Conservation (phyloP, 148 eudicot species). For the Heliamphora exappendiculata region DNA sequence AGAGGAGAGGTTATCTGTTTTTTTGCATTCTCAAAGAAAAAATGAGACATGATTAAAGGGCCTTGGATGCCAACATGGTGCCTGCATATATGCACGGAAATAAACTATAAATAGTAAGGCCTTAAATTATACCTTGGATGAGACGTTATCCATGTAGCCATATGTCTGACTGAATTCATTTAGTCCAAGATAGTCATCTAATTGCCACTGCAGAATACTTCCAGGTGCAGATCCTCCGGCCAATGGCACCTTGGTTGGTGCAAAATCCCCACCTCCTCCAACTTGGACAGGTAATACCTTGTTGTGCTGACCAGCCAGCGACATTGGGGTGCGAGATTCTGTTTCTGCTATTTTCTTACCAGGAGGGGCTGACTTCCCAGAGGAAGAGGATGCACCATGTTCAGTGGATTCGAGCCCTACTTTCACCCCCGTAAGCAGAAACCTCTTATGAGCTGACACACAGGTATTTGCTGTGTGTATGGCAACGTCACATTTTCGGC, state of each 20-base stretch:
- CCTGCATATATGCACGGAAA: not conserved
- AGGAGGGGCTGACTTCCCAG: conserved; percentile 39
- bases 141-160: conserved; percentile 39
- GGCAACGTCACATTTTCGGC: conserved; percentile 84
- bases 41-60: too few relatives aligned
- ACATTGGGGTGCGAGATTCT: conserved; percentile 27
- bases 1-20: not conserved
- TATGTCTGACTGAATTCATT: conserved; percentile 50
- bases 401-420: conserved; percentile 66
- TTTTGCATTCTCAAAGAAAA: not conserved
- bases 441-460: conserved; percentile 76
- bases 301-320: conserved; percentile 29
- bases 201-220: conserved; percentile 56
- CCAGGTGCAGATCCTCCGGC: conserved; percentile 59
- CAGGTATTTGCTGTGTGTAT: conserved; percentile 65
- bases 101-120: not conserved
- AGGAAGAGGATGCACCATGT: conserved; percentile 46
- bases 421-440: conserved; percentile 84
- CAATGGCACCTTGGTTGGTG: conserved; percentile 35
- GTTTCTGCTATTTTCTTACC: conserved; percentile 37
- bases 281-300: conserved; percentile 29
- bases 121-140: conserved; percentile 61
- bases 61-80: not conserved
- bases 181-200: conserved; percentile 61
- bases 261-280: conserved; percentile 29